Percentiles rank a stretch among this genome's conserved stretches.
phyloP scores from a whole-genome alignment of 108 stramenopile species.

The Pseudonitzschia multistriata region DNA sequence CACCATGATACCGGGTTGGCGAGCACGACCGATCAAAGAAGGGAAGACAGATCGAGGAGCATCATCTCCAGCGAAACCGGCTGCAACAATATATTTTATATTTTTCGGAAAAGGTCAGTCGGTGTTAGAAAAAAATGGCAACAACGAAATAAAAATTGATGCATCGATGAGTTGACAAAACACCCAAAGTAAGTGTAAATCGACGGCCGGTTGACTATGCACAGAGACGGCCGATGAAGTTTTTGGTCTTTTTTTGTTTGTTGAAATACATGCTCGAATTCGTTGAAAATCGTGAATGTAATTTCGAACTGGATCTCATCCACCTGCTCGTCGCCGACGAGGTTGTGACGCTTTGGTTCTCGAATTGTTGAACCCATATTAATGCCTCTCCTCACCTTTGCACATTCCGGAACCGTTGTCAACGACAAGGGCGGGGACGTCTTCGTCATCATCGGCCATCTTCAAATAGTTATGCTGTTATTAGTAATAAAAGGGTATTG shows the following conservation, averaged over 20 bases:
- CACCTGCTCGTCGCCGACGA: neutral
- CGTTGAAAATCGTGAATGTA: too few relatives aligned
- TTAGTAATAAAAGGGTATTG: neutral
- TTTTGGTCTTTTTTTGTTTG: neutral
- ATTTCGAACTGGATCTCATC: neutral
- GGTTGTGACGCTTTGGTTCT: neutral
- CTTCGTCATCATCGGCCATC: slow-evolving; percentile 95
- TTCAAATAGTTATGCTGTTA: slow-evolving; percentile 32
- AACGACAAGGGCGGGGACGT: slow-evolving; percentile 96
- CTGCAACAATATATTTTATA: slow-evolving; percentile 29
- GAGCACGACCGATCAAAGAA: slow-evolving; percentile 94
- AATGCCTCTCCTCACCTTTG: slow-evolving; percentile 68
- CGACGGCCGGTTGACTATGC: neutral
- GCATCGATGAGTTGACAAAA: neutral
- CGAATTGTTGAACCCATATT: neutral
- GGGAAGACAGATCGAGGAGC: slow-evolving; percentile 95
- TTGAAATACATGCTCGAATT: too few relatives aligned
- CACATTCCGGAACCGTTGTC: slow-evolving; percentile 98
- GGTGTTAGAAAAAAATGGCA: neutral
- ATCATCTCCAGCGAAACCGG: slow-evolving; percentile 94
- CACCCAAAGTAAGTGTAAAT: neutral
- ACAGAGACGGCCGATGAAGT: neutral
- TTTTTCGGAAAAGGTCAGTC: neutral
- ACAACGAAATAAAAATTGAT: neutral
- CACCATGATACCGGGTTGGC: slow-evolving; percentile 98